Base-by-base conservation (phyloP, 1,284 basidiomycete genomes). In the Boletus smithii region DNA sequence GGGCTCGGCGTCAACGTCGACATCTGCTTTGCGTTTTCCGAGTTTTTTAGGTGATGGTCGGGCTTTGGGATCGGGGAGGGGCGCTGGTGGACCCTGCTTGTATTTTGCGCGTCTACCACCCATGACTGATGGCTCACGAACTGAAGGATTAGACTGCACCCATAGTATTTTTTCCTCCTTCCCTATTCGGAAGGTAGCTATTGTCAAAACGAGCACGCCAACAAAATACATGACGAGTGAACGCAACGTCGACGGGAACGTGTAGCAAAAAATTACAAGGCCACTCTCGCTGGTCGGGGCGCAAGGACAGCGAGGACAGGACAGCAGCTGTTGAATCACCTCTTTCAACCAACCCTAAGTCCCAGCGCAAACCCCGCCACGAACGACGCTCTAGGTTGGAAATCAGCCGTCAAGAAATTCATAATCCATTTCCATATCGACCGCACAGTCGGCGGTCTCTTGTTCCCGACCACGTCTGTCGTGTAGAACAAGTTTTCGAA, bases 361-460 rank as follows among this genome's bases (percentile, higher is more conserved):
- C 88, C 88, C 37, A 91, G 68, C 3, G 72, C 72, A 50, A 91
- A 73, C 5, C 88, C 88, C 8, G 79, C 86, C 33, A 87, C 56
- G 64, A 91, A 91, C 6, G 84, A 80, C 4, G 87, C 88, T 49
- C 88, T 71, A 14, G 81, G 88, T 63, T 94, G 94, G 73, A 97
- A 97, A 67, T 97, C 90, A 20, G 91, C 88, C 0, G 90, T 91
- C 62, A 97, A 72, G 73, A 97, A 97, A 68, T 93, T 75, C 30
- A 92, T 72, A 22, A 88, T 61, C 79, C 86, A 83, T 38, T 69
- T 76, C 78, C 86, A 91, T 31, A 89, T 65, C 4, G 83, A 80
- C 27, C 65, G 68, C 48, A 86, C 67, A 7, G 79, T 88, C 0
- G 89, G 86, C 7, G 86, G 72, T 45, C 62, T 72, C 53, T 63